Evolutionary conservation across 257 asterid genomes (phyloP).

Genomic region (Orobanche coerulescens): DNA sequence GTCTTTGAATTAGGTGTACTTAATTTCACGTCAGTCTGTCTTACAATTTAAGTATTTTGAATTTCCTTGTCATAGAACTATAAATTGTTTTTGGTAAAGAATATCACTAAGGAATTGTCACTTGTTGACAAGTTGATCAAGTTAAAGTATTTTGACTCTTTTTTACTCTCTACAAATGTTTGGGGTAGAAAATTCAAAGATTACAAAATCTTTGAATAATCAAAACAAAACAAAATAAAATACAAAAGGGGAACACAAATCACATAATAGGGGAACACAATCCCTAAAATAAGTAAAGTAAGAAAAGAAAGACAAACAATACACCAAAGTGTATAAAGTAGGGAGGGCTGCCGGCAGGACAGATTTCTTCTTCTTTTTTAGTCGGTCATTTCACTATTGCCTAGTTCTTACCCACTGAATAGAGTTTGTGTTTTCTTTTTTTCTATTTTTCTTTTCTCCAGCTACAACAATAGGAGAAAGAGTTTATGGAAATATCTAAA

Average conservation of each 20-base stretch:
- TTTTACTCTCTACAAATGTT: too few relatives aligned
- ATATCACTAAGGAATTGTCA: neutral
- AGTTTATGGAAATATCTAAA: slow-evolving; percentile 52
- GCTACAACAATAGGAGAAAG: slow-evolving; percentile 66
- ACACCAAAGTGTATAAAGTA: too few relatives aligned
- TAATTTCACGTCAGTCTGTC: slow-evolving; percentile 1
- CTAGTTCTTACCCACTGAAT: neutral
- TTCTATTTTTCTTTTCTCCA: slow-evolving; percentile 28
- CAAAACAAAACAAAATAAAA: too few relatives aligned
- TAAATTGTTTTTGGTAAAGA: neutral
- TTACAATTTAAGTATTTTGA: neutral
- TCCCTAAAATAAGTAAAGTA: too few relatives aligned
- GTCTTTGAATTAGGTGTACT: neutral
- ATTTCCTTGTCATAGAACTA: slow-evolving; percentile 1
- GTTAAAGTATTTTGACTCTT: neutral
- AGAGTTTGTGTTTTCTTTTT: too few relatives aligned
- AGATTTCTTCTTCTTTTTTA: neutral
- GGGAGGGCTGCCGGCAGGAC: too few relatives aligned
- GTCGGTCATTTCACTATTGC: neutral
- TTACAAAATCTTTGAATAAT: too few relatives aligned
- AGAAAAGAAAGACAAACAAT: too few relatives aligned
- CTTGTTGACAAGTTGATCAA: neutral
- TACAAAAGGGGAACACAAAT: too few relatives aligned
- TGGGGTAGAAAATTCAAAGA: too few relatives aligned
- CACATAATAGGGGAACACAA: too few relatives aligned